Evolutionary conservation across 2,329 filamentous ascomycete genomes (phyloP), one percentile per base, ranked within the genome.

Genomic region (Aureobasidium zeae): DNA sequence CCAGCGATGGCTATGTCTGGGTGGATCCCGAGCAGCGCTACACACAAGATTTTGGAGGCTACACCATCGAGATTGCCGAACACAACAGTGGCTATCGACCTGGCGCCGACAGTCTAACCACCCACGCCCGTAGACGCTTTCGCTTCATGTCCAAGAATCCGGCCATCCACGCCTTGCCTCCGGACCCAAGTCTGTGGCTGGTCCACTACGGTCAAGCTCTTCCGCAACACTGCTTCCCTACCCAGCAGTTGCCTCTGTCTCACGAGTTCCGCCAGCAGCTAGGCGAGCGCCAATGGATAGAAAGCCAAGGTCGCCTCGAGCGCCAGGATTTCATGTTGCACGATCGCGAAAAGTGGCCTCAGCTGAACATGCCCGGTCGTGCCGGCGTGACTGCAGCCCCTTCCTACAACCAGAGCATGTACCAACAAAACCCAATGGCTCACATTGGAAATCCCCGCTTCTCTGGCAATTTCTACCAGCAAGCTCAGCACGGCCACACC

Each of bases 261-360:
- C 71, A 75, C 35, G 30, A 35, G 12, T 29, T 34, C 16, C 43
- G 45, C n/a, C 24, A 41, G 5, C 42, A 44, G 16, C 19, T 49
- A 4, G 71, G 73, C 46, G 75, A 78, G 53, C 71, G 78, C n/a
- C 65, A 66, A 37, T 72, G 71, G 54, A 62, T 84, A 70, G 64
- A 83, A 63, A 74, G 71, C 44, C 83, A 85, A 51, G 89, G 87
- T 5, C 83, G 88, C 55, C 79, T 94, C 32, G 76, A 81, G 46
- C 81, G 86, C 53, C 94, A 94, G 58, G 87, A 95, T 56, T 96
- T 96, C 59, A 93, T 95, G 81, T 73, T 96, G 15, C 79, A 84
- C 37, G 91, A 96, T 63, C 79, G 86, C 29, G 74, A 79, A 51
- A 93, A 86, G 65, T 96, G 89, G 88, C 89, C 91, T 3, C 79